Evolutionary conservation across 2,329 filamentous ascomycete genomes (phyloP), one percentile per base, ranked within the genome.

Genomic region (Neonectria faginata): DNA sequence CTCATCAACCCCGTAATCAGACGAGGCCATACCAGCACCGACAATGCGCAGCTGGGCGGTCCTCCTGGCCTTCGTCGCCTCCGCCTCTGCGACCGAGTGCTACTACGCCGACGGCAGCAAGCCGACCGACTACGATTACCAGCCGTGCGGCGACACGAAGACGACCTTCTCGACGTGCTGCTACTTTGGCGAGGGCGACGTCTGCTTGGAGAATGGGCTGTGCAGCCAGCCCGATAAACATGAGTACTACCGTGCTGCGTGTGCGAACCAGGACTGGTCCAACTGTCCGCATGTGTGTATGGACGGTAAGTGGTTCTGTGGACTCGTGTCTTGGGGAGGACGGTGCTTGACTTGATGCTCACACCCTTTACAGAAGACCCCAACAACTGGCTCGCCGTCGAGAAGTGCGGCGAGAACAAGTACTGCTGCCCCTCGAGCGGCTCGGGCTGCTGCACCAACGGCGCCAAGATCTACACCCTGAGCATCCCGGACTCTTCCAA

Each of bases 141-240:
- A 71, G 54, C 70, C 70, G 9, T 72, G 70, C 25, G 60, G 67
- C 0, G 62, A 67, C 51, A 54, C 67, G 0, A 67, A 54, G 27
- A 65, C 65, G 10, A 67, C 41, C 1, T 72, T 64, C 14, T 64
- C 69, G 3, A 68, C 69, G 14, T 72, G 70, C 20, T 72, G 70
- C 14, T 72, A 72, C 53, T 71, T 72, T 25, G 67, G 70, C 7
- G 69, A 72, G 14, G 70, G 69, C 3, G 70, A 72, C 29, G 62
- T 57, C 5, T 72, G 70, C 36, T 31, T 72, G 41, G 47, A 64
- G 10, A 72, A 72, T 5, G 70, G 70, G 10, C n/a, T 72, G 5
- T 72, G 70, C 50, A 62, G 45, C 3, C 59, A 65, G 4, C 69
- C 69, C 0, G 58, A 33, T 2, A 60, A 65, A 25, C 62, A 48